phyloP scores from a whole-genome alignment of 2,329 filamentous ascomycete species.

The Phialophora chinensis region DNA sequence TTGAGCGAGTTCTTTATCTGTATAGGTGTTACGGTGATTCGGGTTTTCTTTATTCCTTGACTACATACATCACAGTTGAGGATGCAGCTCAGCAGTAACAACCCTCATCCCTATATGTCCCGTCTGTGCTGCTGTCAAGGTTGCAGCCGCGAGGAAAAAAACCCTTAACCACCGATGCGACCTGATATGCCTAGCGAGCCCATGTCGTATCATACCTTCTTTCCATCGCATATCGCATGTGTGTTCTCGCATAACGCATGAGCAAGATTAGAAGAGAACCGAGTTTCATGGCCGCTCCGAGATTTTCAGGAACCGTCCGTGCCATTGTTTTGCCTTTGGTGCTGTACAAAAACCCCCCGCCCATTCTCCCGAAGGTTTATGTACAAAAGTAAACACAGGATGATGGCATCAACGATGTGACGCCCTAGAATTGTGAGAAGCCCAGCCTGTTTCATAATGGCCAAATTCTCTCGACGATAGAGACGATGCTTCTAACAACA shows the following conservation, averaged over 20 bases:
- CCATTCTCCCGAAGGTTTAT: conserved; percentile 27
- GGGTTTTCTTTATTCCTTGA: not conserved
- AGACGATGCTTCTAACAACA: conserved; percentile 12
- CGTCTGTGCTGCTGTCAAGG: not conserved
- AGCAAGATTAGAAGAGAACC: conserved; percentile 16
- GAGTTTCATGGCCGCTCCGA: conserved; percentile 19
- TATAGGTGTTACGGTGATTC: not conserved
- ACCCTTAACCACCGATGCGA: not conserved
- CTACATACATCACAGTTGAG: not conserved
- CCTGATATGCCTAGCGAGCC: not conserved
- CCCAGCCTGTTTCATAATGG: conserved; percentile 30
- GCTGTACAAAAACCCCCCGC: conserved; percentile 32
- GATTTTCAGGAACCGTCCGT: conserved; percentile 18
- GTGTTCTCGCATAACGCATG: conserved; percentile 32
- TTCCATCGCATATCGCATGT: conserved; percentile 25
- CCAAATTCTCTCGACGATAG: conserved; percentile 6
- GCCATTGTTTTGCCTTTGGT: conserved; percentile 29
- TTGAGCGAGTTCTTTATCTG: not conserved
- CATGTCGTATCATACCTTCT: conserved; percentile 11
- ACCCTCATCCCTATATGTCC: not conserved
- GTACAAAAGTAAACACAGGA: conserved; percentile 30
- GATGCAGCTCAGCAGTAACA: not conserved
- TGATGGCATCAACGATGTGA: conserved; percentile 9
- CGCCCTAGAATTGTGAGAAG: conserved; percentile 18
- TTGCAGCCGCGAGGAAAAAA: not conserved